A percentile compares a stretch with the other conserved stretches of the same genome.
These are phyloP conservation scores for Fusarium euwallaceae DNA, from an alignment of 2,329 filamentous ascomycete species.

Conservation along the genomic window DNA sequence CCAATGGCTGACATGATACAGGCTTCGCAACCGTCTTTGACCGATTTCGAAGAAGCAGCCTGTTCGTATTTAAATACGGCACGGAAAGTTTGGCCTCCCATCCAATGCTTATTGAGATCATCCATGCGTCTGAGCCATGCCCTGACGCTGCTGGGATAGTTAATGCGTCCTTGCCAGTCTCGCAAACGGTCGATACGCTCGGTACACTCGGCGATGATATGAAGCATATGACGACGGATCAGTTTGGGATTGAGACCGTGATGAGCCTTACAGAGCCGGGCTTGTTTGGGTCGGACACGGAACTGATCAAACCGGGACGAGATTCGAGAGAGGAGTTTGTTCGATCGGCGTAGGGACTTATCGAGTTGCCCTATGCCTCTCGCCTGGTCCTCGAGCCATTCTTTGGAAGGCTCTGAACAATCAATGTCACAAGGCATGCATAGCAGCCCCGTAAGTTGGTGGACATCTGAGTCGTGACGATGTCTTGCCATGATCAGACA, in stretches of 20 bases:
- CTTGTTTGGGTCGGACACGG: conserved; percentile 43
- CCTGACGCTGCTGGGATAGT: conserved; percentile 15
- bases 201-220: conserved; percentile 59
- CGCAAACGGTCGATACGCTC: conserved; percentile 48
- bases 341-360: conserved; percentile 45
- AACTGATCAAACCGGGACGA: conserved; percentile 47
- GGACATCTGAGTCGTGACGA: conserved; percentile 31
- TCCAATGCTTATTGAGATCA: conserved; percentile 53
- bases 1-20: conserved; percentile 66
- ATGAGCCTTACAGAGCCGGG: conserved; percentile 59
- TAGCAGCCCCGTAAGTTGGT: conserved; percentile 53
- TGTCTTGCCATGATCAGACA: conserved; percentile 20
- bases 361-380: conserved; percentile 38
- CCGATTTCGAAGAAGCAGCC: conserved; percentile 38
- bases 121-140: conserved; percentile 48
- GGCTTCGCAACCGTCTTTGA: conserved; percentile 61
- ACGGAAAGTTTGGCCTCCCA: conserved; percentile 52
- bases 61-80: conserved; percentile 51
- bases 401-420: conserved; percentile 46
- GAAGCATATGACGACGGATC: conserved; percentile 59
- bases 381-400: conserved; percentile 55
- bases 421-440: conserved; percentile 48
- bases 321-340: conserved; percentile 50
- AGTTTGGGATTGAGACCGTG: conserved; percentile 56
- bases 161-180: conserved; percentile 29